Evolutionary conservation across 73 alveolate species (phyloP).

Genomic region (Paramecium sonneborni): DNA sequence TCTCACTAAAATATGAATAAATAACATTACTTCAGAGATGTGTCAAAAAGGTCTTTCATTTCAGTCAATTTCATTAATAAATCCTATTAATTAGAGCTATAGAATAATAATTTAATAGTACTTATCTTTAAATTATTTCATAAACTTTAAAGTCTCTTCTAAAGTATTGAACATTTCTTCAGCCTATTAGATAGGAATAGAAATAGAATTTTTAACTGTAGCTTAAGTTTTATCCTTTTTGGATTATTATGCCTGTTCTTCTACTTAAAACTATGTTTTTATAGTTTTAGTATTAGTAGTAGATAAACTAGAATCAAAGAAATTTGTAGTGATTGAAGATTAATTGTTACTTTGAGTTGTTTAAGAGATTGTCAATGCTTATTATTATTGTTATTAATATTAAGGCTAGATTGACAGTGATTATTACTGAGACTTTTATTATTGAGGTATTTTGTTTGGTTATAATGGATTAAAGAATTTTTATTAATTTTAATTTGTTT

Average conservation of each 20-base stretch:
- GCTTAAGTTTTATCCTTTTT: not conserved
- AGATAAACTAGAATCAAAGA: not conserved
- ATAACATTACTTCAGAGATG: not conserved
- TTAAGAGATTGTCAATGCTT: not conserved
- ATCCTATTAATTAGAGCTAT: slow-evolving; percentile 29
- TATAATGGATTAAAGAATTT: not conserved
- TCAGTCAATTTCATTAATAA: slow-evolving; percentile 12
- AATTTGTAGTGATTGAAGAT: not conserved
- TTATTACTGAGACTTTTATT: not conserved
- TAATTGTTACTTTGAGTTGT: not conserved
- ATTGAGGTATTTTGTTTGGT: not conserved
- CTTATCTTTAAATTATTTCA: slow-evolving; percentile 26
- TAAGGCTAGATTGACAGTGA: not conserved
- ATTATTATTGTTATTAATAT: not conserved
- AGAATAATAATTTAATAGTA: not conserved
- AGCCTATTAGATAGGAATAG: not conserved
- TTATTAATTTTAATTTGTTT: not conserved
- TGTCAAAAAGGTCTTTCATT: not conserved
- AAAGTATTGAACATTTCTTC: not conserved
- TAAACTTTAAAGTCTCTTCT: not conserved
- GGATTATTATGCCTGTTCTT: not conserved
- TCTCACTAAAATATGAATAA: not conserved
- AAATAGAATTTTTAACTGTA: not conserved
- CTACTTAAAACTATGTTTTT: slow-evolving; percentile 38
- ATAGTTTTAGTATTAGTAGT: not conserved